Evolutionary conservation across 371 early-diverging fungal species (phyloP), one percentile per base, ranked within the genome.

Genomic region (Dichotomocladium elegans): DNA sequence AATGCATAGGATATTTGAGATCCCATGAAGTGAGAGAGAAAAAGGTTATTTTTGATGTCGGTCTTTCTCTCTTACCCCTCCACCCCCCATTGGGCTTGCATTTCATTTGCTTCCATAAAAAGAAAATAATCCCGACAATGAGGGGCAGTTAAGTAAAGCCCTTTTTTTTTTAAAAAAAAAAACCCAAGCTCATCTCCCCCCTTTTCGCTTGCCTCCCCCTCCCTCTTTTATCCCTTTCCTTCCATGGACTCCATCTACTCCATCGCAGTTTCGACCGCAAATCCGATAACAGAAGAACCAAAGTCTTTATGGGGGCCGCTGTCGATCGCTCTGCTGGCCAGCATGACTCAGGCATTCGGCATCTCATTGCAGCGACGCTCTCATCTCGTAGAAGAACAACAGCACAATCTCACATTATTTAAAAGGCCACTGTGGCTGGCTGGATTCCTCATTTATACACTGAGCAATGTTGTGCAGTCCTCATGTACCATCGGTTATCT

Each of bases 401-500:
- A 64, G 14, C 30, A 34, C 10, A 30, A 68, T 15, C 61, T 68
- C 21, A 74, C 79, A 15, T 67, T 71, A 34, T 80, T 72, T 50
- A 70, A 72, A 61, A 53, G 61, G 34, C 68, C 77, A 15, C 43
- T 72, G 33, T 71, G 73, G 72, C 44, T 73, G 15, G 53, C 66
- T 12, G 77, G 92, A 11, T 83, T 91, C 52, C 70, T 78, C 17
- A 80, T 86, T 25, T 90, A 88, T 49, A 79, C 91, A 33, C 53
- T 85, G 35, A 83, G 87, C 52, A 87, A 85, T 24, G 66, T 87
- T 8, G 81, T 84, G 21, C 88, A 83, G 17, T 87, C 91, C 0
- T 74, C 85, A 4, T 80, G 88, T 31, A 85, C 91, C 9, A 86
- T 91, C 46, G 89, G 88, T 29, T 84, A 86, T 49, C 73, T 91